Base-by-base conservation (phyloP, 352 stramenopile genomes). In the Halophytophthora polymorphica region DNA sequence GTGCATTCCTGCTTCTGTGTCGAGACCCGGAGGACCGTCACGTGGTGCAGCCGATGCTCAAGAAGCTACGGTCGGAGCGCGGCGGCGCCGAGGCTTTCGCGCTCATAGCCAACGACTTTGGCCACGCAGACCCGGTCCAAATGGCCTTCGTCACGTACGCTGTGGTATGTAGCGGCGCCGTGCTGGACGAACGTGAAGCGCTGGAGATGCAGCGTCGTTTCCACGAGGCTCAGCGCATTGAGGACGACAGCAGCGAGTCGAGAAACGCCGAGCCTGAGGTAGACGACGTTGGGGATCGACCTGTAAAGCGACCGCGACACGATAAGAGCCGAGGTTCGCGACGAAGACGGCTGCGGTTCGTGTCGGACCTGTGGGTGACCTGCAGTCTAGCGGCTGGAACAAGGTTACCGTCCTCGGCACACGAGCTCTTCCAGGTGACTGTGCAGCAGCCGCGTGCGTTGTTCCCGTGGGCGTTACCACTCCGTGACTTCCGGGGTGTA, bases 281-380 rank as follows among this genome's bases (percentile, higher is more conserved):
- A 45, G 37, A 52, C 29, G 51, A 33, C 6, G 12, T 8, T 0
- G 13, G 49, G 13, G 21, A n/a, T 1, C 56, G 14, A 48, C 18
- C 58, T 15, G n/a, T 15, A 6, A 72, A 69, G 33, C 58, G 54
- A 45, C 11, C 50, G 18, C 48, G 58, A 13, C 42, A 69, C 6
- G 21, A 58, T n/a, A 18, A 29, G 52, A 42, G 17, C n/a, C 33
- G 21, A 3, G 48, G 37, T n/a, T 28, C 50, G 6, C 56, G 60
- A n/a, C 65, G 66, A 45, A 41, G 56, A 14, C 66, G 67, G 19
- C 33, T 80, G 38, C 78, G 71, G 35, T 63, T 86, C 31, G 75
- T 89, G 29, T 86, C 77, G 21, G 81, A 91, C 54, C 38, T 91
- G 40, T 91, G 81, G 81, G 61, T 91, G 0, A 72, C 69, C 19